Evolutionary conservation across 2,329 filamentous ascomycete genomes (phyloP), one percentile per base, ranked within the genome.

Genomic region (Sporothrix protearum): DNA sequence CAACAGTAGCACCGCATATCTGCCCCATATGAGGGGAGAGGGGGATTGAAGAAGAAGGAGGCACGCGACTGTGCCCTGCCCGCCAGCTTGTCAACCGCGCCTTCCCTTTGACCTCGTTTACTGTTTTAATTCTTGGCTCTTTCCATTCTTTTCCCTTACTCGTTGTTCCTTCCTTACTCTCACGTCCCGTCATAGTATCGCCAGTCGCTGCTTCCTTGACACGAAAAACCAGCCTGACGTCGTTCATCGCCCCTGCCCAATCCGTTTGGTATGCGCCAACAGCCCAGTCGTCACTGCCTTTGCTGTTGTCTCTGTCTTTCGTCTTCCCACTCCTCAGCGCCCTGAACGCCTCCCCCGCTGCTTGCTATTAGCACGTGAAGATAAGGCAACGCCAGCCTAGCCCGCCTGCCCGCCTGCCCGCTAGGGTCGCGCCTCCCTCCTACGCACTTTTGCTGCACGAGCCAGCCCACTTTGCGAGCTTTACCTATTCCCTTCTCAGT

Each of bases 331-430:
- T n/a, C n/a, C n/a, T n/a, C n/a, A n/a, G n/a, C 19, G n/a, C 16
- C n/a, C 36, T 19, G 30, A 30, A 69, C 22, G 47, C 49, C 39
- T 14, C 42, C 68, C 68, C 55, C 55, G 68, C 68, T 36, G 68
- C 45, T 30, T 30, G 19, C 47, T 55, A 61, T 55, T 70, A 9
- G 68, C 69, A 70, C 69, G 69, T 70, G 69, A 70, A 70, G 69
- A 70, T 66, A 70, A 55, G 30, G 30, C 39, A 61, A 30, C 55
- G 19, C 68, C 59, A 66, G 57, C 45, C 33, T 36, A 63, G 33
- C 57, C n/a, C 55, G 8, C 68, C 57, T n/a, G n/a, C n/a, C n/a
- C 55, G 16, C 68, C 68, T 39, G 57, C 30, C n/a, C 53, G 45
- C 36, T 49, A 45, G 14, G 57, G 57, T 57, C 25, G 68, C 53